These are phyloP conservation scores for Tulasnella sp. DNA, from an alignment of 768 basidiomycete genomes.

Conservation along the genomic window DNA sequence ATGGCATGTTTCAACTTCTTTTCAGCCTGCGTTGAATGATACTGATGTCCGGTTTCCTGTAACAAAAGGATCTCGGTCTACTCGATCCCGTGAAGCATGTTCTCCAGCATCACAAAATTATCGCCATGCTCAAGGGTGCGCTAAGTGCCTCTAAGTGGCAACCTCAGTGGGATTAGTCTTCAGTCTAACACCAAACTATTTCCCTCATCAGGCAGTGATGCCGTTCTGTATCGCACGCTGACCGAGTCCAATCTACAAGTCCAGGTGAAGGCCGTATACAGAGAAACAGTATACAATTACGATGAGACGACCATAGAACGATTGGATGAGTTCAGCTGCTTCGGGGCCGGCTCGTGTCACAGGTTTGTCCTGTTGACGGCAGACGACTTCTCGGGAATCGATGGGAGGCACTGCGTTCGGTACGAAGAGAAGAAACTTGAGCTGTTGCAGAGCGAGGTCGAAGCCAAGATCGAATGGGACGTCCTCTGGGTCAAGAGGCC, in stretches of 20 bases:
- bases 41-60: not conserved
- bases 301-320: not conserved
- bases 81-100: not conserved
- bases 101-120: not conserved
- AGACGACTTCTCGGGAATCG: not conserved
- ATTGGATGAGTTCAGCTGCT: not conserved
- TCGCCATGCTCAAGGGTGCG: not conserved
- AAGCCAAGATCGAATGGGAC: not conserved
- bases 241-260: not conserved
- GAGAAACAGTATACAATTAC: not conserved
- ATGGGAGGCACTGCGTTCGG: not conserved
- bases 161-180: not conserved
- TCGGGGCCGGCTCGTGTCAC: not conserved
- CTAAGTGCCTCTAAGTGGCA: not conserved
- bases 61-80: not conserved
- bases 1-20: not conserved
- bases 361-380: not conserved
- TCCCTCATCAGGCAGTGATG: too few relatives aligned
- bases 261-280: not conserved
- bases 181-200: not conserved
- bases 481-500: constrained; percentile 5
- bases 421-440: not conserved
- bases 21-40: not conserved
- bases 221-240: not conserved
- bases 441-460: not conserved